phyloP scores from a whole-genome alignment of 768 basidiomycete species.

The Termitomyces bulborhizus region DNA sequence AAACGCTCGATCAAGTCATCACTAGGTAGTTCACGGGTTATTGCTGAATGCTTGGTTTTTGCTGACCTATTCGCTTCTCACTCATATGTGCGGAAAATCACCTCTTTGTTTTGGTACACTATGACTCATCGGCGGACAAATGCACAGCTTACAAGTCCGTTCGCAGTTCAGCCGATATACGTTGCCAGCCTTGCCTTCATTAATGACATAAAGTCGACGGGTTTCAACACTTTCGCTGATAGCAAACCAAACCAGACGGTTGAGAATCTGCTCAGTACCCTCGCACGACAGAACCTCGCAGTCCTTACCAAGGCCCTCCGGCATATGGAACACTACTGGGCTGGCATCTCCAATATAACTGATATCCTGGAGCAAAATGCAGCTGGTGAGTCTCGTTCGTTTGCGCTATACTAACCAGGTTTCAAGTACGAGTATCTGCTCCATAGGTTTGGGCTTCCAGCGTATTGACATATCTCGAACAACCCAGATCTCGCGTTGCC shows the following conservation, averaged over 20 bases:
- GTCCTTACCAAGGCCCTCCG: conserved; percentile 10
- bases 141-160: conserved; percentile 10
- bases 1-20: conserved; percentile 11
- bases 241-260: conserved; percentile 9
- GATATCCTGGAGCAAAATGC: conserved; percentile 10
- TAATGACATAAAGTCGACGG: conserved; percentile 8
- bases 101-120: not conserved
- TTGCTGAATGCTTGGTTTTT: conserved; percentile 12
- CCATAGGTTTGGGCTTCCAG: conserved; percentile 8
- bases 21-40: conserved; percentile 9
- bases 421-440: not conserved
- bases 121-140: not conserved
- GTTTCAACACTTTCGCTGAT: not conserved
- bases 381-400: conserved; percentile 2
- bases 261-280: conserved; percentile 10
- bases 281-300: conserved; percentile 12
- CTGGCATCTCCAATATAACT: conserved; percentile 9
- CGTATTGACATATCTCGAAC: conserved; percentile 7
- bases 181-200: conserved; percentile 12
- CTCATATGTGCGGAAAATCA: conserved; percentile 8
- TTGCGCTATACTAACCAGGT: not conserved
- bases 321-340: conserved; percentile 14
- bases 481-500: conserved; percentile 2
- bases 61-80: conserved; percentile 12
- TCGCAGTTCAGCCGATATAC: conserved; percentile 12